Evolutionary conservation across 192 early-diverging fungal genomes (phyloP).

Genomic region (Mortierella antarctica): DNA sequence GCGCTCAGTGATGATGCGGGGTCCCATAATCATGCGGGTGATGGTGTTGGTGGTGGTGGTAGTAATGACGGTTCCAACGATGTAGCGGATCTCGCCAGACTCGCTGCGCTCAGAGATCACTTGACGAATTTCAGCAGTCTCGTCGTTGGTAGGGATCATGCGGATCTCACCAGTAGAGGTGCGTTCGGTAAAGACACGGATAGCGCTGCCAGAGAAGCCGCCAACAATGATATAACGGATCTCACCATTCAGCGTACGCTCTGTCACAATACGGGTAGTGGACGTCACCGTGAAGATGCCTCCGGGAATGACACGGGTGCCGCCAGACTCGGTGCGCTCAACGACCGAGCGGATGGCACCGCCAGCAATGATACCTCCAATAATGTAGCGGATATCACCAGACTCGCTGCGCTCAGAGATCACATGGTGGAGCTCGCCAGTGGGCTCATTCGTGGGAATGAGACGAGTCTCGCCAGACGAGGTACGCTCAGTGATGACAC

Average conservation of each 20-base stretch:
- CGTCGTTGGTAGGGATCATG: conserved; percentile 46
- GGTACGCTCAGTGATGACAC: conserved; percentile 43
- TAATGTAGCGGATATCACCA: conserved; percentile 36
- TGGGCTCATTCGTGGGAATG: conserved; percentile 50
- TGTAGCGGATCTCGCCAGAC: conserved; percentile 43
- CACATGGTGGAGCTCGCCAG: conserved; percentile 42
- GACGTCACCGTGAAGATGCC: conserved; percentile 22
- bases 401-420: conserved; percentile 37
- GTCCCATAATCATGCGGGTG: conserved; percentile 50
- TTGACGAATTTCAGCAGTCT: conserved; percentile 34
- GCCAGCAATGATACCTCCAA: conserved; percentile 49
- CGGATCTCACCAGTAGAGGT: conserved; percentile 37
- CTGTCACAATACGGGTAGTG: conserved; percentile 42
- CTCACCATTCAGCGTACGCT: conserved; percentile 45
- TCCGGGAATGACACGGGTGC: conserved; percentile 35
- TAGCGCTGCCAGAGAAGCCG: conserved; percentile 47
- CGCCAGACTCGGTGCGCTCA: conserved; percentile 30
- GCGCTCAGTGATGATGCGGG: conserved; percentile 45
- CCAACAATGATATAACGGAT: conserved; percentile 52
- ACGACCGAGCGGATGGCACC: conserved; percentile 7
- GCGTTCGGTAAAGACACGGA: conserved; percentile 37
- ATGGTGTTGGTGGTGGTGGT: conserved; percentile 13
- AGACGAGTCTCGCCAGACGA: conserved; percentile 28
- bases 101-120: conserved; percentile 38
- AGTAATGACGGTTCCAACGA: conserved; percentile 32